Percentiles rank a stretch among this genome's conserved stretches.
phyloP scores from a whole-genome alignment of 768 basidiomycete species.

The Strobilomyces dryophilus region DNA sequence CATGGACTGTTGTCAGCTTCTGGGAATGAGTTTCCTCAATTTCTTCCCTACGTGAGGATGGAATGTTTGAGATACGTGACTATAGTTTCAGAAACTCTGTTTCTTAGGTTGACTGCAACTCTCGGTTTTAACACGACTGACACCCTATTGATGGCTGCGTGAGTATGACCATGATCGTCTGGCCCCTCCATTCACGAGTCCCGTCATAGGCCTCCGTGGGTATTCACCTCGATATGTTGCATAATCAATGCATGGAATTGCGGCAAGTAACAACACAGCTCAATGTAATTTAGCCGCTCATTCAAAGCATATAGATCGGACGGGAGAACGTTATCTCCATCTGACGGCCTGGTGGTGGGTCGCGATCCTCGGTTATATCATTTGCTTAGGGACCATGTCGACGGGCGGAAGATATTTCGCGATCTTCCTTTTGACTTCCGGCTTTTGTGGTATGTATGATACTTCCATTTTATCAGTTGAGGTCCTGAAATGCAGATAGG shows the following conservation, averaged over 20 bases:
- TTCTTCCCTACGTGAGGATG: background rate
- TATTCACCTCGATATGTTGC: conserved; percentile 43
- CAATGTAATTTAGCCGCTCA: background rate
- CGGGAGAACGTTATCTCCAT: background rate
- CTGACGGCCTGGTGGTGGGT: background rate
- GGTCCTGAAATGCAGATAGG: conserved; percentile 22
- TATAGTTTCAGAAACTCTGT: background rate
- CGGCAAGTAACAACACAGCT: conserved; percentile 21
- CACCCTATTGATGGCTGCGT: background rate
- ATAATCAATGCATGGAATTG: conserved; percentile 53
- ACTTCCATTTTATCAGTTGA: background rate
- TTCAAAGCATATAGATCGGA: conserved; percentile 34
- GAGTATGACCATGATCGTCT: background rate
- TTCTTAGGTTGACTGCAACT: background rate
- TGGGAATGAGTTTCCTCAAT: background rate
- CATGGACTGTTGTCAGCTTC: background rate
- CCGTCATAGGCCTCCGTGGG: background rate
- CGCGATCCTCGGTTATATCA: background rate
- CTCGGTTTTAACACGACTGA: background rate
- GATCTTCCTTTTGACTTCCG: conserved; percentile 24
- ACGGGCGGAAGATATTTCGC: background rate
- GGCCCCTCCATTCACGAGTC: background rate
- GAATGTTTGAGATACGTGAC: background rate
- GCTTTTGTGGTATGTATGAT: conserved; percentile 37
- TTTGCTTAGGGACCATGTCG: background rate